Evolutionary conservation across 2,329 filamentous ascomycete genomes (phyloP).

Genomic region (Triangularia setosa): DNA sequence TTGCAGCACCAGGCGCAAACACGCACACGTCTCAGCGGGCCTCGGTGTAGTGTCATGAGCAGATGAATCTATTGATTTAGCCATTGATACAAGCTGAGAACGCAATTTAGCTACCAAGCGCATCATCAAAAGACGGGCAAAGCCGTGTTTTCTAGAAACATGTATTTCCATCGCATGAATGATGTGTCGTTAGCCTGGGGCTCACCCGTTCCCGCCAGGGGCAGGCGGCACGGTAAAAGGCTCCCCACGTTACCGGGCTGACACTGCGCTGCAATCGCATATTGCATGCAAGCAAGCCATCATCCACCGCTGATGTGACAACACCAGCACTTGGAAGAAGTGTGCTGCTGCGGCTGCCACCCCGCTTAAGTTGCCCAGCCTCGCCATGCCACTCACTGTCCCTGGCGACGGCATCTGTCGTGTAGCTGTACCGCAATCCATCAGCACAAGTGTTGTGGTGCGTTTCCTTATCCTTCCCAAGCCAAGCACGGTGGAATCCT

Average conservation of each 20-base stretch:
- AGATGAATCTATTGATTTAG: neutral
- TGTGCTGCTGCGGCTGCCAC: neutral
- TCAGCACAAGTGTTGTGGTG: neutral
- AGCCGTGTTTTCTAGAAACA: neutral
- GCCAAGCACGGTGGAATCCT: neutral
- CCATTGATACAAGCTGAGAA: neutral
- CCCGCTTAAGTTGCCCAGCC: neutral
- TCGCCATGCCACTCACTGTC: neutral
- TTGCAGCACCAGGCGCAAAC: neutral
- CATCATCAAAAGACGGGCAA: neutral
- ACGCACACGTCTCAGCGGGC: neutral
- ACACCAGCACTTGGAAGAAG: no score
- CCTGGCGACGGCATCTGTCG: neutral
- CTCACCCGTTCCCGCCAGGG: conserved; percentile 6
- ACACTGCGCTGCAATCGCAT: conserved; percentile 1
- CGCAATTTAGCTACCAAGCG: neutral
- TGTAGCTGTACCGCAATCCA: neutral
- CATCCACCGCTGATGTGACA: neutral
- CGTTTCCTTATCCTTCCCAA: neutral
- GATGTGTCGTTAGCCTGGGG: conserved; percentile 7
- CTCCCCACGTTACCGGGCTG: conserved; percentile 7
- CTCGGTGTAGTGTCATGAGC: neutral
- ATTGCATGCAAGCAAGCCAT: conserved; percentile 8
- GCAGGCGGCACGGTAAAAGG: conserved; percentile 6
- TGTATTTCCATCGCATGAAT: conserved; percentile 1